Evolutionary conservation across 768 basidiomycete genomes (phyloP).

Genomic region (Leucocoprinus birnbaumii): DNA sequence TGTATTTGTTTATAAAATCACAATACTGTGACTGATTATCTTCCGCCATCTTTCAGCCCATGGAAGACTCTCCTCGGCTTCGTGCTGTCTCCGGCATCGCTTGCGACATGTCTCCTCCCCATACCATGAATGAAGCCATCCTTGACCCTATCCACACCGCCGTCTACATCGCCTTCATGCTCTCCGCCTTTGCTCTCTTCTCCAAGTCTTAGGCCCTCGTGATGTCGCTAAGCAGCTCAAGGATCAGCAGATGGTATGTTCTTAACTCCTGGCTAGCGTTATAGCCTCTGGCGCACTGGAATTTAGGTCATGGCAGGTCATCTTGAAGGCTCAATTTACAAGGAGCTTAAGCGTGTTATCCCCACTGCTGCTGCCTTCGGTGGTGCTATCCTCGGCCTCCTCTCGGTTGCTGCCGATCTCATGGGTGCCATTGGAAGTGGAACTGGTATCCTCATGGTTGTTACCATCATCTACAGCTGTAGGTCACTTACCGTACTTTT

Average conservation of each 20-base stretch:
- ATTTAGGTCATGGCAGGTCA: slow-evolving; percentile 79
- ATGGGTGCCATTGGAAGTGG: slow-evolving; percentile 96
- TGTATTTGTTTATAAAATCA: slow-evolving; percentile 25
- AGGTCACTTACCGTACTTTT: slow-evolving; percentile 26
- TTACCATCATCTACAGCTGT: slow-evolving; percentile 96
- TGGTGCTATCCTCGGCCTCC: slow-evolving; percentile 91
- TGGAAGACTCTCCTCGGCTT: slow-evolving; percentile 93
- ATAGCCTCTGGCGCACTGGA: slow-evolving; percentile 1
- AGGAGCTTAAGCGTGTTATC: slow-evolving; percentile 96
- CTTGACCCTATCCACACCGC: slow-evolving; percentile 92
- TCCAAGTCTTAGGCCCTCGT: slow-evolving; percentile 98
- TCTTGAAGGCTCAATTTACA: slow-evolving; percentile 98
- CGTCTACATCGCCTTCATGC: slow-evolving; percentile 89
- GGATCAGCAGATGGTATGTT: slow-evolving; percentile 91
- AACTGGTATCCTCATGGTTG: slow-evolving; percentile 96
- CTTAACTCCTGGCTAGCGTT: background rate
- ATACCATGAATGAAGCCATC: slow-evolving; percentile 83
- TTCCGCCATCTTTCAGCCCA: slow-evolving; percentile 53
- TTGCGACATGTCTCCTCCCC: slow-evolving; percentile 99
- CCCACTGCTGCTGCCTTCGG: slow-evolving; percentile 98
- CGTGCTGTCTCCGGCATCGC: slow-evolving; percentile 87
- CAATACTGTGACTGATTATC: background rate
- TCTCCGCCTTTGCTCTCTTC: slow-evolving; percentile 93
- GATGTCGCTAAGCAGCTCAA: slow-evolving; percentile 98
- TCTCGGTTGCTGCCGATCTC: slow-evolving; percentile 89